Conservation (phyloP, 2,329 filamentous ascomycete genomes). For the Calonectria hawksworthii region DNA sequence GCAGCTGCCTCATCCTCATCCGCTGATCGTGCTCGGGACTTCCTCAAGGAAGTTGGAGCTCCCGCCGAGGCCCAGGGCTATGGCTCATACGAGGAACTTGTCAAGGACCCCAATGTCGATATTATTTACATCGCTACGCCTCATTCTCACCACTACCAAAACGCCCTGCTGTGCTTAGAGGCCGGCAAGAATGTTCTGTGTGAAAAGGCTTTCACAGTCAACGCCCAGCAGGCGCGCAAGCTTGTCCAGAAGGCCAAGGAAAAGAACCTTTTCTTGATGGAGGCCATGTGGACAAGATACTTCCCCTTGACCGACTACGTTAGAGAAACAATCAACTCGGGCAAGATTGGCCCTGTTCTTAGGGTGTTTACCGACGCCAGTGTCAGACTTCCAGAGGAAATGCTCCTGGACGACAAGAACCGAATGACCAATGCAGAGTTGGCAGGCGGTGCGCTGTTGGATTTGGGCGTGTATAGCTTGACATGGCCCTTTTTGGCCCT, state of each 20-base stretch:
- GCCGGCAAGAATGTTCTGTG: constrained; percentile 89
- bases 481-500: constrained; percentile 92
- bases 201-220: constrained; percentile 91
- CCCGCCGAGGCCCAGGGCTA: constrained; percentile 78
- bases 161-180: constrained; percentile 83
- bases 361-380: constrained; percentile 58
- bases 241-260: constrained; percentile 78
- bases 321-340: constrained; percentile 70
- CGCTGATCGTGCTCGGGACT: constrained; percentile 75
- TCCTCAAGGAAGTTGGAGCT: constrained; percentile 77
- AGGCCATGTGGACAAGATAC: constrained; percentile 90
- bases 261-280: constrained; percentile 83
- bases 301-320: constrained; percentile 85
- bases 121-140: constrained; percentile 91
- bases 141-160: constrained; percentile 92
- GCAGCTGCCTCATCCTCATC: constrained; percentile 87
- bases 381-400: constrained; percentile 5
- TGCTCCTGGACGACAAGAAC: constrained; percentile 57
- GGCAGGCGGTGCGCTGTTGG: constrained; percentile 84
- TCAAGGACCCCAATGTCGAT: constrained; percentile 82
- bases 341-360: constrained; percentile 70
- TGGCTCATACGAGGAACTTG: constrained; percentile 84
- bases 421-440: constrained; percentile 86
- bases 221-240: constrained; percentile 79
- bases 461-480: constrained; percentile 87